These are phyloP conservation scores for Kodamaea plutei DNA, from an alignment of 1,139 yeast species.

Conservation along the genomic window DNA sequence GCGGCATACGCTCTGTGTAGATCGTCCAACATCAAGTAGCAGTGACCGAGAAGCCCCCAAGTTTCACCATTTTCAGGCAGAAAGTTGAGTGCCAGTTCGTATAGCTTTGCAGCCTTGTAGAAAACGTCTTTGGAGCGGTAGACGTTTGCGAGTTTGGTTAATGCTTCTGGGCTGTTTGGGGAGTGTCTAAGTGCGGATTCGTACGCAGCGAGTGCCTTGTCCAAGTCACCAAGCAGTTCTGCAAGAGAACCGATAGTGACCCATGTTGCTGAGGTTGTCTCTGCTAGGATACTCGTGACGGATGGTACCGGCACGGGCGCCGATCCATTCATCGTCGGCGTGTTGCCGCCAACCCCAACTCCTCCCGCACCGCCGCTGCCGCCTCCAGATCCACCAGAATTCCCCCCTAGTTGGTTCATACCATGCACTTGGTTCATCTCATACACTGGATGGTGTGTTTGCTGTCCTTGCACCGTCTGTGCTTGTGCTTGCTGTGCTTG, in stretches of 20 bases:
- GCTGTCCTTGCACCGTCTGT: constrained; percentile 10
- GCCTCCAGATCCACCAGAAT: too few relatives aligned
- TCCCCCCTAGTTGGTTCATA: too few relatives aligned
- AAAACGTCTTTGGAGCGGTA: constrained; percentile 88
- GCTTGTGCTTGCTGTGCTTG: constrained; percentile 12
- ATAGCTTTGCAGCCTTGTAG: constrained; percentile 89
- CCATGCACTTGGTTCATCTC: constrained; percentile 9
- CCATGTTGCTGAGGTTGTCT: constrained; percentile 90
- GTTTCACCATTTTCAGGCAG: constrained; percentile 91
- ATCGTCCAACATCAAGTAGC: constrained; percentile 94
- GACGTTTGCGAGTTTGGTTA: constrained; percentile 81
- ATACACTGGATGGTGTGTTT: constrained; percentile 10
- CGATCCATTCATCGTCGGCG: constrained; percentile 8
- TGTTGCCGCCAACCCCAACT: constrained; percentile 3
- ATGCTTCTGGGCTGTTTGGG: constrained; percentile 80
- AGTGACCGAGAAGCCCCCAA: constrained; percentile 96
- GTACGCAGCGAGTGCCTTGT: constrained; percentile 83
- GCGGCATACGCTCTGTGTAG: constrained; percentile 93
- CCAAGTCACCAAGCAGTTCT: constrained; percentile 83
- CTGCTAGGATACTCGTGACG: constrained; percentile 32
- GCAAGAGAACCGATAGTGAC: constrained; percentile 87
- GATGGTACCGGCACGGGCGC: constrained; percentile 11
- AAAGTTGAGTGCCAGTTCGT: constrained; percentile 77
- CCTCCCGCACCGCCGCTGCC: constrained; percentile 7
- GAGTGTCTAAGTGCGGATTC: constrained; percentile 87